These are phyloP conservation scores for Hypoxylon intermedium DNA, from an alignment of 495 filamentous ascomycete species.

Conservation along the genomic window DNA sequence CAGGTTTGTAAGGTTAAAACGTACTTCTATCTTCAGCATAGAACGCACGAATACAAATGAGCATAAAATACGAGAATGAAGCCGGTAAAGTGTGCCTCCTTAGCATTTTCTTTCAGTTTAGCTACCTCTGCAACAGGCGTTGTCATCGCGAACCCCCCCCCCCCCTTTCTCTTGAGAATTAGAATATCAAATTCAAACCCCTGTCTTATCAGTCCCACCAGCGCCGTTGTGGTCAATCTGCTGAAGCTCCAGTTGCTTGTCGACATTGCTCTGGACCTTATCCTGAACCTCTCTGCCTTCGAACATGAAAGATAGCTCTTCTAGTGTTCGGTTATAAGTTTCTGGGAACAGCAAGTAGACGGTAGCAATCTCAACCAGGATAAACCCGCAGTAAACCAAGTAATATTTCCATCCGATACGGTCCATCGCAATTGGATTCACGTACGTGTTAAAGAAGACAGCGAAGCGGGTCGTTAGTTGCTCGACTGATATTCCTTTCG, in stretches of 20 bases:
- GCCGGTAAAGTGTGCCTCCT: too few relatives aligned
- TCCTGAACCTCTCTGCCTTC: slow-evolving; percentile 49
- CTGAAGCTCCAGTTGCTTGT: slow-evolving; percentile 47
- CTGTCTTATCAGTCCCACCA: neutral
- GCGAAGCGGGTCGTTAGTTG: slow-evolving; percentile 63
- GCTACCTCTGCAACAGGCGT: neutral
- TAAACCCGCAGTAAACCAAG: slow-evolving; percentile 64
- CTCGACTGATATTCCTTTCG: slow-evolving; percentile 65
- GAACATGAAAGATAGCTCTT: slow-evolving; percentile 53
- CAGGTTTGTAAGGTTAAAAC: too few relatives aligned
- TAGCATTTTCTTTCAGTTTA: neutral
- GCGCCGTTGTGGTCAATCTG: neutral
- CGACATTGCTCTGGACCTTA: slow-evolving; percentile 43
- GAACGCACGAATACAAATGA: too few relatives aligned
- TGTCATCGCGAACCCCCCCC: neutral
- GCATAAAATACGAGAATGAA: too few relatives aligned
- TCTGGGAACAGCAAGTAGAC: slow-evolving; percentile 69
- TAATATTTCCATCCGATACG: slow-evolving; percentile 62
- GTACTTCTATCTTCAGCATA: too few relatives aligned
- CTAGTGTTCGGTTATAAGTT: slow-evolving; percentile 61
- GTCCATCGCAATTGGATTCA: slow-evolving; percentile 60
- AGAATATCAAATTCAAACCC: slow-evolving; percentile 4
- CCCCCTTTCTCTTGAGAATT: too few relatives aligned
- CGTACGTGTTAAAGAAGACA: slow-evolving; percentile 58
- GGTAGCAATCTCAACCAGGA: slow-evolving; percentile 60